Evolutionary conservation across 148 eudicot species (phyloP).

Genomic region (Hydrangea macrophylla): DNA sequence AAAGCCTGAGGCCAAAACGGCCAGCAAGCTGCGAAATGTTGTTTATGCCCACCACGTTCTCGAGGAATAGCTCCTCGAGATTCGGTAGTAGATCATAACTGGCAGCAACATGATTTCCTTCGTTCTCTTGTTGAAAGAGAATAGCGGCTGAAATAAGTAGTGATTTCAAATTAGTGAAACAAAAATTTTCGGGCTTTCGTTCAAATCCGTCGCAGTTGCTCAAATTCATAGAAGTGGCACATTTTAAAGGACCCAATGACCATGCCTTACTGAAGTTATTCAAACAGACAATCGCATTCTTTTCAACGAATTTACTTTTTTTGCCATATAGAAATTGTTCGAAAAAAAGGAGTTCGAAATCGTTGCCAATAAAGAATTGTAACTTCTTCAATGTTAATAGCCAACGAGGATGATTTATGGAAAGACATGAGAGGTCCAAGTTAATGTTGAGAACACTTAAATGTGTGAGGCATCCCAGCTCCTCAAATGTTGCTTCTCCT

Average conservation of each 20-base stretch:
- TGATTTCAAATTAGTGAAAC: conserved; percentile 3
- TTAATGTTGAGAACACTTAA: neutral
- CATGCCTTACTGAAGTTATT: neutral
- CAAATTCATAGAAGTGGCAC: neutral
- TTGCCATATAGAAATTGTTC: neutral
- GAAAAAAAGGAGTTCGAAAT: no score
- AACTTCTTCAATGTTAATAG: conserved; percentile 1
- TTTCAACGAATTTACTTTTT: neutral
- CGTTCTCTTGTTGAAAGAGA: neutral
- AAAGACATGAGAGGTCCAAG: neutral
- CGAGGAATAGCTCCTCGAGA: no score
- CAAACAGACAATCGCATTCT: neutral
- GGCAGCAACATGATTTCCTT: neutral
- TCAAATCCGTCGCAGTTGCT: neutral
- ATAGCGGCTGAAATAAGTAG: neutral
- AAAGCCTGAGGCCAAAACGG: no score
- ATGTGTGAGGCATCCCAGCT: neutral
- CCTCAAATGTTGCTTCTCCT: neutral
- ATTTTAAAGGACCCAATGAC: no score
- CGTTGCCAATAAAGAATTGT: neutral
- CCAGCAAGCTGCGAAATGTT: no score
- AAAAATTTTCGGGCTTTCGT: no score
- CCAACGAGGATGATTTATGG: conserved; percentile 7
- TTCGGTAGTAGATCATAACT: no score
- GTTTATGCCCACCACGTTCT: no score